Conservation (phyloP, 2,329 filamentous ascomycete species). For the Sclerotiophoma versabilis region DNA sequence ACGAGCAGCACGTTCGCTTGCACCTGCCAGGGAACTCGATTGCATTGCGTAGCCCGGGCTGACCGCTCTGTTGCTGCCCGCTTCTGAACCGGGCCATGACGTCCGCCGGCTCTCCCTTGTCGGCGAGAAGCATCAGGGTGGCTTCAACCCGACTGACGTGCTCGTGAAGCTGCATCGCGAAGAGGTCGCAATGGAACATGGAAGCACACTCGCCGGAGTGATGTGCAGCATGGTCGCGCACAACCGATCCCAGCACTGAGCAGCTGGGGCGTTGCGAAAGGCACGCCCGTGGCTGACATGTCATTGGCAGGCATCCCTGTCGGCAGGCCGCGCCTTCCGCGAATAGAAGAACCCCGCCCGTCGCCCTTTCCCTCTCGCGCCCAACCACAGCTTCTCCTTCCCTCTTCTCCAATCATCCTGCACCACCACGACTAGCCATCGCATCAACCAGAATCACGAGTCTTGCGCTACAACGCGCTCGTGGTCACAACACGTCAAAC, state of each 20-base stretch:
- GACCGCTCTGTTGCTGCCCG: constrained; percentile 16
- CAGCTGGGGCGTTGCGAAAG: constrained; percentile 14
- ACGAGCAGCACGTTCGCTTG: constrained; percentile 13
- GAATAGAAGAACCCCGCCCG: constrained; percentile 28
- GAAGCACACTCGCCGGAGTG: background rate
- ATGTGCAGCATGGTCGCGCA: constrained; percentile 16
- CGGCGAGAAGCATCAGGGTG: background rate
- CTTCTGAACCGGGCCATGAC: constrained; percentile 14
- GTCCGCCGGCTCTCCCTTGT: constrained; percentile 15
- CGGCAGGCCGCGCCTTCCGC: constrained; percentile 16
- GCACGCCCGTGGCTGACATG: constrained; percentile 20
- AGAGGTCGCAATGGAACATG: background rate
- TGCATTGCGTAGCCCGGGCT: constrained; percentile 13
- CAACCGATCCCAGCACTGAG: background rate
- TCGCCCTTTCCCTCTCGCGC: constrained; percentile 29
- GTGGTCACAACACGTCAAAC: constrained; percentile 27
- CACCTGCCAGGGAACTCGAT: constrained; percentile 7
- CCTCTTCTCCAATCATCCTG: constrained; percentile 39
- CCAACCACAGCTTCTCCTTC: constrained; percentile 37
- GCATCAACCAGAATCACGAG: constrained; percentile 29
- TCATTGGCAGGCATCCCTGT: constrained; percentile 29
- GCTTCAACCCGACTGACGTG: background rate
- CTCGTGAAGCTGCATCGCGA: background rate
- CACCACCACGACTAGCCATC: constrained; percentile 31
- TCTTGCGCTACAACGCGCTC: constrained; percentile 37